Evolutionary conservation across 441 rosid species (phyloP).

Genomic region (Kokia cookei): DNA sequence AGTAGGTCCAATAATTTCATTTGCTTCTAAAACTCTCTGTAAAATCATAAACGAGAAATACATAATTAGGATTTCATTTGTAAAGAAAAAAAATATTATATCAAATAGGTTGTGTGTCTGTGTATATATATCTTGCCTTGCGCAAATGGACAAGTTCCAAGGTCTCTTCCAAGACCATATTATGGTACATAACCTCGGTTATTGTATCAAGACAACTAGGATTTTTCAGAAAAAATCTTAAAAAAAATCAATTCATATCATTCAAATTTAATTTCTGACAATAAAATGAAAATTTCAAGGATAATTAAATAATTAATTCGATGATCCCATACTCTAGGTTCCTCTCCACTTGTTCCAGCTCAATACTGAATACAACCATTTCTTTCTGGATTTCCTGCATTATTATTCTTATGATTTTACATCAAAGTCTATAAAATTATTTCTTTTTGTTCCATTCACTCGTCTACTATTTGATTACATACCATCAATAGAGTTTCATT

Average conservation of each 20-base stretch:
- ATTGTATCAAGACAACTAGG: constrained; percentile 6
- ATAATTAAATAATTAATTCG: not conserved
- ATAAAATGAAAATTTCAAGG: not conserved
- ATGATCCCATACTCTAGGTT: constrained; percentile 17
- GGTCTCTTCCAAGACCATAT: constrained; percentile 19
- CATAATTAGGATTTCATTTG: not conserved
- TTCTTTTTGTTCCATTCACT: not conserved
- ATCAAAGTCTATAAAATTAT: not conserved
- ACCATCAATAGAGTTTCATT: constrained; percentile 16
- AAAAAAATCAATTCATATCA: not conserved
- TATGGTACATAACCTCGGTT: constrained; percentile 5
- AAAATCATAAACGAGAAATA: not conserved
- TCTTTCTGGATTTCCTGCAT: constrained; percentile 15
- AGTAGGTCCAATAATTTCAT: not conserved
- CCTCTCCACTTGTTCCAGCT: constrained; percentile 18
- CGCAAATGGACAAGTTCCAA: constrained; percentile 13
- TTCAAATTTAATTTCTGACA: not conserved
- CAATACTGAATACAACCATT: not conserved
- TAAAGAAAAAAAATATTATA: not conserved
- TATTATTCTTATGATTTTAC: not conserved
- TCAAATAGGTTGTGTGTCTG: not conserved
- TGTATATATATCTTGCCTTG: not conserved
- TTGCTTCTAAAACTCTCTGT: constrained; percentile 13
- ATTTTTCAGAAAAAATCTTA: constrained; percentile 12
- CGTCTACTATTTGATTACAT: not conserved